Evolutionary conservation across 116 monocot species (phyloP).

Genomic region (Iris pallida): DNA sequence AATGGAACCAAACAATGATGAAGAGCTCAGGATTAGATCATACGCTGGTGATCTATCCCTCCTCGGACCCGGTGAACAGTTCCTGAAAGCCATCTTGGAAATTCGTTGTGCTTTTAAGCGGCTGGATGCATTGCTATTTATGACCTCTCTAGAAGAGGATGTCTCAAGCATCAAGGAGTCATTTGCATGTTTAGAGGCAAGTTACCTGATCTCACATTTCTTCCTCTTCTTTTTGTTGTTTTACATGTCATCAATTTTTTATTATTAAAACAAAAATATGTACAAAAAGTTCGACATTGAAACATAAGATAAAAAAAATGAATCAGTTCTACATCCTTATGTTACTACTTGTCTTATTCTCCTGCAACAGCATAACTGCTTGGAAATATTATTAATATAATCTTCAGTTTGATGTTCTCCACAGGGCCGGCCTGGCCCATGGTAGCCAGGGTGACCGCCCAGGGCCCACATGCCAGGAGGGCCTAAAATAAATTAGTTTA

Average conservation of each 20-base stretch:
- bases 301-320: too few relatives aligned
- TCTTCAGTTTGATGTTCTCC: too few relatives aligned
- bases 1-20: slow-evolving; percentile 64
- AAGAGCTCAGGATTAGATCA: slow-evolving; percentile 63
- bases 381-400: too few relatives aligned
- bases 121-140: slow-evolving; percentile 68
- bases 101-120: slow-evolving; percentile 71
- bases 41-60: slow-evolving; percentile 46
- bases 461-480: too few relatives aligned
- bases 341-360: too few relatives aligned
- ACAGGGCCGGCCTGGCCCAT: too few relatives aligned
- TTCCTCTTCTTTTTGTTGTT: not conserved
- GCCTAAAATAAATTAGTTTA: too few relatives aligned
- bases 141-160: slow-evolving; percentile 72
- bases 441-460: too few relatives aligned
- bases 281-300: too few relatives aligned
- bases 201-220: slow-evolving; percentile 7
- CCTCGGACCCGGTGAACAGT: slow-evolving; percentile 74
- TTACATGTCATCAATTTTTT: not conserved
- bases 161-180: slow-evolving; percentile 42
- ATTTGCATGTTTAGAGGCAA: slow-evolving; percentile 68
- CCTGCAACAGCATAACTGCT: too few relatives aligned
- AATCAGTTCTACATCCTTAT: too few relatives aligned
- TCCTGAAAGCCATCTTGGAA: slow-evolving; percentile 55
- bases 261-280: too few relatives aligned